Evolutionary conservation across 164 flowering plant species (phyloP).

Genomic region (Warburgia ugandensis): DNA sequence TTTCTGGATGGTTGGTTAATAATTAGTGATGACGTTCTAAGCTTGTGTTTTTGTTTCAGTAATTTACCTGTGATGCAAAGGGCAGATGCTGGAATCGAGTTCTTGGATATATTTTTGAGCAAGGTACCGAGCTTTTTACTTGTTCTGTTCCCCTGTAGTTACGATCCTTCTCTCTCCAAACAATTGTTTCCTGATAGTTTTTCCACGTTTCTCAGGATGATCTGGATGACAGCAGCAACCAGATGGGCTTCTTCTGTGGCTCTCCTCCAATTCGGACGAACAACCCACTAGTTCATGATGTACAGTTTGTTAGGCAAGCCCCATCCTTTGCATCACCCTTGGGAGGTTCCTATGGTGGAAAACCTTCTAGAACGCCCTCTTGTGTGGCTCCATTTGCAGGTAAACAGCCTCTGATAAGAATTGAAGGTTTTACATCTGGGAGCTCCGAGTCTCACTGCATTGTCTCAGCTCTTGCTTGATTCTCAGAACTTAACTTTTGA

Average conservation of each 20-base stretch:
- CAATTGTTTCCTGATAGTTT: neutral
- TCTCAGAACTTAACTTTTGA: neutral
- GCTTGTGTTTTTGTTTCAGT: constrained; percentile 6
- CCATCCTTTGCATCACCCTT: constrained; percentile 6
- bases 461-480: constrained; percentile 20
- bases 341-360: constrained; percentile 14
- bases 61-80: constrained; percentile 7
- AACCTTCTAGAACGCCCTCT: constrained; percentile 10
- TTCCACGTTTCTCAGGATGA: neutral
- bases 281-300: constrained; percentile 24
- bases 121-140: constrained; percentile 10
- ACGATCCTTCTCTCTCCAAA: neutral
- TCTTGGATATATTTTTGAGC: constrained; percentile 14
- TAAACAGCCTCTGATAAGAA: constrained; percentile 17
- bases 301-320: constrained; percentile 19
- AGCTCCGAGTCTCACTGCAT: constrained; percentile 16
- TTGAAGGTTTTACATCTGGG: constrained; percentile 22
- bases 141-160: no score
- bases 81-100: constrained; percentile 14
- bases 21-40: no score
- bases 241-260: constrained; percentile 17
- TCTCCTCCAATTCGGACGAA: constrained; percentile 25
- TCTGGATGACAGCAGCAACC: neutral
- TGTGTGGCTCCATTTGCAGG: constrained; percentile 17
- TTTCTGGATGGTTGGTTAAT: no score